Base-by-base conservation (phyloP, 768 basidiomycete species). In the Paxillus rubicundulus region DNA sequence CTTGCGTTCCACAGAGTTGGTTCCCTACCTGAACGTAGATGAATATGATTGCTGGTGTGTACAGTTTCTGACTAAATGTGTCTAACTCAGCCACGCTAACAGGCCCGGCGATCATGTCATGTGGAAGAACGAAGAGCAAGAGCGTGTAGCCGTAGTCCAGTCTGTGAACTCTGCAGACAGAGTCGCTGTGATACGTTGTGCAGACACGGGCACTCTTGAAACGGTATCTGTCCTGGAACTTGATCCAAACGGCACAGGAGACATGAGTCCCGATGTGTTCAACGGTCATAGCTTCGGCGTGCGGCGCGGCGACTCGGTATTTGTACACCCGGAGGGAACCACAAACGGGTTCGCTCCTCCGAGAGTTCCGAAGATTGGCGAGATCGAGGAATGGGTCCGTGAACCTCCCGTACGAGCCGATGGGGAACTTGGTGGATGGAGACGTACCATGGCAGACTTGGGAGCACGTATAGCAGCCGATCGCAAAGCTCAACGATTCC, bases 91-190 rank as follows among this genome's bases (percentile, higher is more conserved):
- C 52, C 46, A 47, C 47, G 12, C 56, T 33, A 47, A 17, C 48
- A 92, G 91, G 92, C 94, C 94, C 5, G 94, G 94, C 16, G 92
- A 98, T 62, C 85, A 91, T 68, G 87, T 95, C 13, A 59, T 92
- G 16, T 93, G 89, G 84, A 86, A 86, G 61, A 81, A 76, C 32
- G 93, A 93, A 70, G 84, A 84, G 47, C 74, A 75, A 58, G 76
- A 74, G 52, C 79, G 80, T 39, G 74, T 82, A 41, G 91, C 85
- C 9, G 78, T 95, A 54, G 84, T 95, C 27, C 92, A 92, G 65
- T 80, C 77, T 21, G 89, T 92, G 39, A 82, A 89, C 63, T 82
- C 87, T 3, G 64, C 63, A 14, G 84, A 90, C 40, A 77, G 92
- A 47, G 89, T 86, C 6, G 87, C 90, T 13, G 72, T 73, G 49